A percentile compares a stretch with the other conserved stretches of the same genome.
Evolutionary conservation across 2,329 filamentous ascomycete species (phyloP).

Genomic region (Pseudodiploospora longispora): DNA sequence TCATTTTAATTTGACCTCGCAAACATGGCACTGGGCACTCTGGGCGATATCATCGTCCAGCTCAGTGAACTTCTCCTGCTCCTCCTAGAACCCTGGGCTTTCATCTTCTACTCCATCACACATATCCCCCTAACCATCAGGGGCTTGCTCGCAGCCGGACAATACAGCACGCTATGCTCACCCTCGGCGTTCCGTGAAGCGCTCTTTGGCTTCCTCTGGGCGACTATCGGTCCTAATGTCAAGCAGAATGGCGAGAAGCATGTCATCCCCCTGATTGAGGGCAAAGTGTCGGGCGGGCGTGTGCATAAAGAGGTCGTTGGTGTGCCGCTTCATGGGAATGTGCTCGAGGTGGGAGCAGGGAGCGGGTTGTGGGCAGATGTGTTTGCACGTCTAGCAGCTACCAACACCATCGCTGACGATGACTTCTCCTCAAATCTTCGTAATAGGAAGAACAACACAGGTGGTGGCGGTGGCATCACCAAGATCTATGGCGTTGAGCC

Average conservation of each 20-base stretch:
- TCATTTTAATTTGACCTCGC: no score
- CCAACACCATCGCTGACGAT: constrained; percentile 6
- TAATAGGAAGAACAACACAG: constrained; percentile 12
- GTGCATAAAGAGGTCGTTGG: constrained; percentile 24
- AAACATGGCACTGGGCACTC: no score
- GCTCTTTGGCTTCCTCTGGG: constrained; percentile 59
- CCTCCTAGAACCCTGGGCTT: constrained; percentile 42
- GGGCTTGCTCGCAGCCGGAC: constrained; percentile 27
- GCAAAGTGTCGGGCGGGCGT: constrained; percentile 32
- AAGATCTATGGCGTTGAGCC: constrained; percentile 58
- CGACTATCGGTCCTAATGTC: constrained; percentile 41
- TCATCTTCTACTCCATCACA: constrained; percentile 39
- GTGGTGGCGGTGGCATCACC: constrained; percentile 22
- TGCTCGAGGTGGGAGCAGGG: constrained; percentile 57
- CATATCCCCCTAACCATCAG: constrained; percentile 45
- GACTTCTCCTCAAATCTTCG: background rate
- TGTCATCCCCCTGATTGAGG: constrained; percentile 48
- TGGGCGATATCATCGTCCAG: constrained; percentile 9
- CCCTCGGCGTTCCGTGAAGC: constrained; percentile 32
- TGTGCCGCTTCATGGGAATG: constrained; percentile 38
- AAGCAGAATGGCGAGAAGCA: constrained; percentile 30
- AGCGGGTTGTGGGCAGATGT: constrained; percentile 52
- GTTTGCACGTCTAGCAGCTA: constrained; percentile 28
- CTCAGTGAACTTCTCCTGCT: constrained; percentile 19
- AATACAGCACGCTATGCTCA: constrained; percentile 32